Base-by-base conservation (phyloP, 164 flowering plant species). In the Kingdonia uniflora region DNA sequence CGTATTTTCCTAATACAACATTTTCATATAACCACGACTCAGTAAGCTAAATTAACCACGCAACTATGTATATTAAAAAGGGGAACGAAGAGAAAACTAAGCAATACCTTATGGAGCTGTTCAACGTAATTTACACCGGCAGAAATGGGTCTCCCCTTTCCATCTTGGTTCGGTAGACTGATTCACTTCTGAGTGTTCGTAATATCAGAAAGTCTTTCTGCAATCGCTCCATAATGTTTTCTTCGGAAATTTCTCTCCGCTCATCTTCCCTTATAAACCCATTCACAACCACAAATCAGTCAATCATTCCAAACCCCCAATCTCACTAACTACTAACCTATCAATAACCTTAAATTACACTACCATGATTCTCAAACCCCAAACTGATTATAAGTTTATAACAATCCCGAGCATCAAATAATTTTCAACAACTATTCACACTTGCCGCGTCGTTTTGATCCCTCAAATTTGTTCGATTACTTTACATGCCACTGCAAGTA, bases 131-230 rank as follows among this genome's bases (percentile, higher is more conserved):
- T 76, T 37, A 64, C 35, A 29, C 8, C 67, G 1, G 61, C 41
- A 17, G 58, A 51, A 49, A 50, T 39, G 25, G 21, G 59, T 10
- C 19, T 50, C 14, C 21, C 55, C 52, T 66, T 68, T 0, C n/a
- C n/a, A n/a, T n/a, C n/a, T n/a, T n/a, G n/a, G n/a, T n/a, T n/a
- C n/a, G n/a, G n/a, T n/a, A n/a, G n/a, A n/a, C n/a, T n/a, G n/a
- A n/a, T n/a, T n/a, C n/a, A n/a, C n/a, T 70, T 48, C 56, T 63
- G 74, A 2, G 59, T 60, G 48, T 86, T 86, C 24, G 88, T 78
- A 52, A 86, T 77, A 39, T 86, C 95, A 14, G 84, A 74, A 4
- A 86, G 73, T 49, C 69, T 66, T 81, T 58, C 78, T 68, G 43
- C 57, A 60, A 2, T 61, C 61, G 66, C 62, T 69, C 14, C 80